These are phyloP conservation scores for Phytopythium sindhum DNA, from an alignment of 352 stramenopile species.

Conservation along the genomic window DNA sequence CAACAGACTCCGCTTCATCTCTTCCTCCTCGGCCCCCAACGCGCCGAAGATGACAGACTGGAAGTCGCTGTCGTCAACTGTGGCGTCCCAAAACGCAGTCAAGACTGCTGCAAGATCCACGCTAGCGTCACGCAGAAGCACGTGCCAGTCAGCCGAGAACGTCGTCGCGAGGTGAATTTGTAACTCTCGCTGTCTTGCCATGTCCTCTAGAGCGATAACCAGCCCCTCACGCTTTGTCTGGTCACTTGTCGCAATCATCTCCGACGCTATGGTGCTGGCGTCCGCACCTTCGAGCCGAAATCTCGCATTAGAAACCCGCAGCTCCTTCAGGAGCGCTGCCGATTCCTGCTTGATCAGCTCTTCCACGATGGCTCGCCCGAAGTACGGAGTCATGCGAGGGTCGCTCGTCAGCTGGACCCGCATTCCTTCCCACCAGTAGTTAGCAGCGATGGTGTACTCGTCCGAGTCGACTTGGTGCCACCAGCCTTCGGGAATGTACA, in stretches of 20 bases:
- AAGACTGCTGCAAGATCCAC: constrained; percentile 25
- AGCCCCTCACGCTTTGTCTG: constrained; percentile 30
- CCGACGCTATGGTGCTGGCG: constrained; percentile 9
- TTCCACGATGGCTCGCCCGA: constrained; percentile 57
- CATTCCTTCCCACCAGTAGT: constrained; percentile 80
- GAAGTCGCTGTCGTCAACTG: constrained; percentile 16
- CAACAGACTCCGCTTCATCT: constrained; percentile 29
- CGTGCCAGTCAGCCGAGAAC: constrained; percentile 20
- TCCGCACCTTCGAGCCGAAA: constrained; percentile 4
- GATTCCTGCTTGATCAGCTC: constrained; percentile 51
- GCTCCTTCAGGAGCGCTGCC: constrained; percentile 19
- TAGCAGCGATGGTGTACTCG: constrained; percentile 70
- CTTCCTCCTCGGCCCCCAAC: constrained; percentile 32
- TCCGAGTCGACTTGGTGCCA: constrained; percentile 85
- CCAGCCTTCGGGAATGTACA: constrained; percentile 83
- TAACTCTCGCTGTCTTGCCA: constrained; percentile 16
- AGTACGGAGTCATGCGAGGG: constrained; percentile 52
- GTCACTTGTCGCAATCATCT: constrained; percentile 10
- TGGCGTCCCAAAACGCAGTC: constrained; percentile 39
- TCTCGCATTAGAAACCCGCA: constrained; percentile 8
- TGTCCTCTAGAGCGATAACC: constrained; percentile 21
- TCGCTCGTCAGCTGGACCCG: constrained; percentile 45
- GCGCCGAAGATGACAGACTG: constrained; percentile 27
- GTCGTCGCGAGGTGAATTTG: constrained; percentile 14
- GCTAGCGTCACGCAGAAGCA: constrained; percentile 34